A percentile compares a stretch with the other conserved stretches of the same genome.
Evolutionary conservation across 164 flowering plant species (phyloP).

Genomic region (Tetrastigma voinierianum): DNA sequence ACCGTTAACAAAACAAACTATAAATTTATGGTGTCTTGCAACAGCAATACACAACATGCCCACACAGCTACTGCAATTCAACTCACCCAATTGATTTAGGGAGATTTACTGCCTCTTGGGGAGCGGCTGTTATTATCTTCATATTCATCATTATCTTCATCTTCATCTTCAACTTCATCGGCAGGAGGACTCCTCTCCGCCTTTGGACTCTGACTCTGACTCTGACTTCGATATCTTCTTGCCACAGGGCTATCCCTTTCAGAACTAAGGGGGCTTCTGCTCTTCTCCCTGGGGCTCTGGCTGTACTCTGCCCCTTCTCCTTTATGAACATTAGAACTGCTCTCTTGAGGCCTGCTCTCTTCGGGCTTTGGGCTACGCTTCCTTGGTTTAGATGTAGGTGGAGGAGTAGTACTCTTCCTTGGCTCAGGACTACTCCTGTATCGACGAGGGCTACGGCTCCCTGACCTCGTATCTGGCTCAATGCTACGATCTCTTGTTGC

Average conservation of each 20-base stretch:
- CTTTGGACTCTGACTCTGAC: conserved; percentile 36
- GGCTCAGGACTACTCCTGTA: conserved; percentile 48
- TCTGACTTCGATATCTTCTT: conserved; percentile 28
- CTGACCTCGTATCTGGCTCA: conserved; percentile 44
- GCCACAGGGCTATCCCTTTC: conserved; percentile 24
- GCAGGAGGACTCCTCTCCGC: conserved; percentile 48
- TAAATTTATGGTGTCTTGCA: conserved; percentile 6
- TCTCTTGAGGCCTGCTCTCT: conserved; percentile 40
- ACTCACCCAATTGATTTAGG: conserved; percentile 2
- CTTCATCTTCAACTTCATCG: conserved; percentile 36
- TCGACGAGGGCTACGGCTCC: conserved; percentile 43
- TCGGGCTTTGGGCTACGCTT: conserved; percentile 50
- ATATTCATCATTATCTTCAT: too few relatives aligned
- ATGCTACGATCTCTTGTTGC: conserved; percentile 34
- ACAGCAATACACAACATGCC: background rate
- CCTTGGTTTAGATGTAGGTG: conserved; percentile 47
- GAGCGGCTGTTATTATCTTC: conserved; percentile 27
- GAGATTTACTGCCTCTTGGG: conserved; percentile 41
- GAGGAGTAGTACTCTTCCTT: conserved; percentile 33
- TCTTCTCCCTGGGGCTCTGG: conserved; percentile 49
- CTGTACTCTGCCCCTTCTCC: conserved; percentile 33
- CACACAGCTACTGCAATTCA: background rate
- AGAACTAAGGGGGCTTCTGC: conserved; percentile 41
- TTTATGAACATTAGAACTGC: conserved; percentile 17
- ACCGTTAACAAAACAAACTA: background rate